phyloP scores from a whole-genome alignment of 1,284 basidiomycete genomes.

The Heterobasidion occidentale region DNA sequence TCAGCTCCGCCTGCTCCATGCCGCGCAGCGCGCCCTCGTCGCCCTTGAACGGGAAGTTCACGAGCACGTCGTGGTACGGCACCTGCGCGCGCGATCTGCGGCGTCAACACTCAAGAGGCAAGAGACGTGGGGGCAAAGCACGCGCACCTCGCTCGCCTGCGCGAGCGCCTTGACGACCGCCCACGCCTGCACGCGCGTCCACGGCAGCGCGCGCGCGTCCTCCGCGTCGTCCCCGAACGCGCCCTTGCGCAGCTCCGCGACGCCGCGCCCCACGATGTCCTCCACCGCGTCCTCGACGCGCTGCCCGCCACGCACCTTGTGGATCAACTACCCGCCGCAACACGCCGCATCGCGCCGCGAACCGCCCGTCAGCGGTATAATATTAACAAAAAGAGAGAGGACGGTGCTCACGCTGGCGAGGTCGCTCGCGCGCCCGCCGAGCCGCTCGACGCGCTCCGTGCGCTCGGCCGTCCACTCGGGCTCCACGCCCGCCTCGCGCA shows the following conservation, averaged over 20 bases:
- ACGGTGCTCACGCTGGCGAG: constrained; percentile 60
- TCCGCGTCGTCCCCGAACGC: constrained; percentile 90
- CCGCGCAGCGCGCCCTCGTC: constrained; percentile 76
- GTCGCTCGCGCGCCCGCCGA: constrained; percentile 86
- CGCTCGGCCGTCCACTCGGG: constrained; percentile 47
- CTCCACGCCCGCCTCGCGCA: constrained; percentile 51
- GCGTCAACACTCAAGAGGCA: not conserved
- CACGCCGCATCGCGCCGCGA: not conserved
- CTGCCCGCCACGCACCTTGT: constrained; percentile 77
- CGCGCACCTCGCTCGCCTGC: constrained; percentile 56
- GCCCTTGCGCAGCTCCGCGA: constrained; percentile 82
- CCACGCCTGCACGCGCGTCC: constrained; percentile 90
- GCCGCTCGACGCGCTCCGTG: constrained; percentile 50
- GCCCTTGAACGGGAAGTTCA: constrained; percentile 89
- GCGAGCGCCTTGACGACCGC: constrained; percentile 72
- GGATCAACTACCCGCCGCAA: constrained; percentile 52
- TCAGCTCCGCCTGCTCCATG: constrained; percentile 88
- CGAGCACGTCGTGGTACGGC: constrained; percentile 76
- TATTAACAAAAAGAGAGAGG: no score
- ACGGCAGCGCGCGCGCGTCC: constrained; percentile 76
- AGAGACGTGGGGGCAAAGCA: not conserved
- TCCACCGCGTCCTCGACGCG: constrained; percentile 77
- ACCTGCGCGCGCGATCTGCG: constrained; percentile 34
- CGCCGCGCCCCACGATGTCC: constrained; percentile 76
- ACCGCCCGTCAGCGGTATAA: not conserved